Percentiles rank a stretch among this genome's conserved stretches.
Conservation (phyloP, 228 moss, liverwort and hornwort genomes). For the Sphagnum magellanicum region DNA sequence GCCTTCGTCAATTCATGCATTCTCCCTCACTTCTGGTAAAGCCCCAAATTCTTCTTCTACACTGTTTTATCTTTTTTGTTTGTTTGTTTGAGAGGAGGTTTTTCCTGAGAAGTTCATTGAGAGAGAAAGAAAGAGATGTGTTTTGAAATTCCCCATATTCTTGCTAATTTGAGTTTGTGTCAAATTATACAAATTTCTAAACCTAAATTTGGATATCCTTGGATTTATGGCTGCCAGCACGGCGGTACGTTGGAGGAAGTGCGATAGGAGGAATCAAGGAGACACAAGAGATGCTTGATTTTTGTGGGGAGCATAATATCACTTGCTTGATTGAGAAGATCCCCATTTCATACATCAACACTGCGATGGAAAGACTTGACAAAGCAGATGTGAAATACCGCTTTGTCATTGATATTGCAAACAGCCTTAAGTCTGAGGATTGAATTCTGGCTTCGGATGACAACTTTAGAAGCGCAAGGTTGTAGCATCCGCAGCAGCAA, state of each 20-base stretch:
- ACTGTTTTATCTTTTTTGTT: too few relatives aligned
- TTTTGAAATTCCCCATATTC: too few relatives aligned
- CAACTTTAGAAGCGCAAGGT: background rate
- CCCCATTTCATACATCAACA: conserved; percentile 18
- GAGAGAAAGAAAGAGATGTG: too few relatives aligned
- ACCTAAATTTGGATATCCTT: too few relatives aligned
- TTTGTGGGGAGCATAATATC: conserved; percentile 33
- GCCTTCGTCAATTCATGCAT: conserved; percentile 18
- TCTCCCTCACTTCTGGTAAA: conserved; percentile 16
- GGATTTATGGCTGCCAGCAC: conserved; percentile 10
- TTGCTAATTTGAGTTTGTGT: too few relatives aligned
- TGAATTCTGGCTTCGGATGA: background rate
- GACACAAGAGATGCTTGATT: conserved; percentile 47
- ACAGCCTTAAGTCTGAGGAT: background rate
- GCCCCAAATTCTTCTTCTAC: background rate
- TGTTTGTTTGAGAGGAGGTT: too few relatives aligned
- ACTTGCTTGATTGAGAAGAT: conserved; percentile 29
- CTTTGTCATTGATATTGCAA: conserved; percentile 37
- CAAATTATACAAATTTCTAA: too few relatives aligned
- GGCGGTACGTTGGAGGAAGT: conserved; percentile 22
- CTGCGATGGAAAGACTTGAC: conserved; percentile 23
- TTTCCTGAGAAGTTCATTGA: too few relatives aligned
- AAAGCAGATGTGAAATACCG: conserved; percentile 48
- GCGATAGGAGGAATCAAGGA: conserved; percentile 28
- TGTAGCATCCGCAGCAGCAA: too few relatives aligned